These are phyloP conservation scores for Ceratobasidium sp. DNA, from an alignment of 1,284 basidiomycete species.

Conservation along the genomic window DNA sequence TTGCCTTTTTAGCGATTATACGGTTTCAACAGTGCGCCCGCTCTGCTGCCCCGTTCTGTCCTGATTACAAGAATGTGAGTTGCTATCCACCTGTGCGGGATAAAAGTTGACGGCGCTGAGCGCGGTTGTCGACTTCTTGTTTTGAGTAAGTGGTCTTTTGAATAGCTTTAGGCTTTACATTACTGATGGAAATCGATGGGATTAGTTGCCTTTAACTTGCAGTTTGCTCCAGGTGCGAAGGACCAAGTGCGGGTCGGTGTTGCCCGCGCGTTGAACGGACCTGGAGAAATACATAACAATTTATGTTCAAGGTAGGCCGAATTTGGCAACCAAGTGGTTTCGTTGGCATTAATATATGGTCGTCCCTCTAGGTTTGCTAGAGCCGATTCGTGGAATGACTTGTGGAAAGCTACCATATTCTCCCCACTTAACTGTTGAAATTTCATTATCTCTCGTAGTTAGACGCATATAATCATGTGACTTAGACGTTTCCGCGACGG, in stretches of 20 bases:
- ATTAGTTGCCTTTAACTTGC: slow-evolving; percentile 7
- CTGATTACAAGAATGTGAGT: slow-evolving; percentile 9
- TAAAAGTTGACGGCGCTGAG: background rate
- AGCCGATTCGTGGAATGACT: background rate
- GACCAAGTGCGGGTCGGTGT: background rate
- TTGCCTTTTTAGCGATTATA: slow-evolving; percentile 1
- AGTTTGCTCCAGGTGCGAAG: background rate
- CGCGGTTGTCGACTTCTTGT: slow-evolving; percentile 15
- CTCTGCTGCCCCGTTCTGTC: background rate
- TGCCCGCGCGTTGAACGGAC: background rate
- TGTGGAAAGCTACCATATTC: background rate
- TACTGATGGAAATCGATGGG: background rate
- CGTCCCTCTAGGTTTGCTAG: background rate
- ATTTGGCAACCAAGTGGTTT: background rate
- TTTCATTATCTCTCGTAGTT: too few relatives aligned
- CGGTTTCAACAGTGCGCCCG: background rate
- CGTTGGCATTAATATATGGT: background rate
- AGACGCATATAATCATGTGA: too few relatives aligned
- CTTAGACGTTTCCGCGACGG: too few relatives aligned
- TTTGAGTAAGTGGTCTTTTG: background rate
- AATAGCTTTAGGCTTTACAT: background rate
- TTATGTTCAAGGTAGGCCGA: slow-evolving; percentile 11
- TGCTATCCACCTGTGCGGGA: background rate
- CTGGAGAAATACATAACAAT: background rate
- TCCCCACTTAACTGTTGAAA: slow-evolving; percentile 26